Conservation (phyloP, 495 filamentous ascomycete genomes). For the Lichenothelia convexa region DNA sequence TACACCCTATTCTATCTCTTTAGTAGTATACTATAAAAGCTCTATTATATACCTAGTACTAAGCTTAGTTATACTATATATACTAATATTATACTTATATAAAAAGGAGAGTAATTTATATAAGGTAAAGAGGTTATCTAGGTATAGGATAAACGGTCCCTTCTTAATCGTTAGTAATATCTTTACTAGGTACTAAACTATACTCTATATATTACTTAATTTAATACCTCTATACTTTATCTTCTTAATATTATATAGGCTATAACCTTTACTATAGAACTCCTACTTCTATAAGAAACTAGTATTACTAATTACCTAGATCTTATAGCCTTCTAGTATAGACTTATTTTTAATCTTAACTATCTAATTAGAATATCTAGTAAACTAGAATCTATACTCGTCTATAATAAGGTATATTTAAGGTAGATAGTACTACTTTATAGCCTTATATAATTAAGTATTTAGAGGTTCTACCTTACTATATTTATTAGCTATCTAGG, state of each 20-base stretch:
- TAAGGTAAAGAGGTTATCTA: neutral
- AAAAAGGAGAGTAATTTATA: neutral
- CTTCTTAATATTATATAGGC: too few species aligned
- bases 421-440: neutral
- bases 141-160: neutral
- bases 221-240: too few species aligned
- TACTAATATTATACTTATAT: neutral
- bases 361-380: slow-evolving; percentile 1
- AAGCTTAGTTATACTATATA: neutral
- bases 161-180: too few species aligned
- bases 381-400: slow-evolving; percentile 1
- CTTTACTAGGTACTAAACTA: too few species aligned
- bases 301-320: neutral
- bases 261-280: neutral
- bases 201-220: too few species aligned
- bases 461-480: neutral
- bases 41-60: too few species aligned
- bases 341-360: slow-evolving; percentile 3
- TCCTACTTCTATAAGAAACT: slow-evolving; percentile 2
- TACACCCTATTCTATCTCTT: too few species aligned
- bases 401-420: slow-evolving; percentile 1
- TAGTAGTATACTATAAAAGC: too few species aligned
- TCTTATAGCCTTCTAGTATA: slow-evolving; percentile 4
- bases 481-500: neutral
- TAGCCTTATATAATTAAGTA: neutral